Conservation (phyloP, 345 rosid species). For the Firmiana major region DNA sequence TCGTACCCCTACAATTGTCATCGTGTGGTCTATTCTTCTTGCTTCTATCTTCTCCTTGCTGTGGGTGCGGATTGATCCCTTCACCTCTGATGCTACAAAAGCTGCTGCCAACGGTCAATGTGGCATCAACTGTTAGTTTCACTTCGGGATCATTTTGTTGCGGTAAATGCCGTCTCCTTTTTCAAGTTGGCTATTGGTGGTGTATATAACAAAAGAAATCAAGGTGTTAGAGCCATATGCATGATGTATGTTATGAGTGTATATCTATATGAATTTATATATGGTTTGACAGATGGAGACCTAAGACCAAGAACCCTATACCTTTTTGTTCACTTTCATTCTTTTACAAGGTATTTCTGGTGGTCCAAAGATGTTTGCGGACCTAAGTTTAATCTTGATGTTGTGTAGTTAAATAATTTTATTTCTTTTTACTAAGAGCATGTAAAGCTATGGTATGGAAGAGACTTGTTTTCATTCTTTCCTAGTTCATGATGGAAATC, state of each 20-base stretch:
- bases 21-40: slow-evolving; percentile 95
- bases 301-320: not conserved
- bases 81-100: slow-evolving; percentile 45
- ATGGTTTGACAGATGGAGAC: not conserved
- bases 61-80: slow-evolving; percentile 97
- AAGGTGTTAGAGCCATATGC: not conserved
- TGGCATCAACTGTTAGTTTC: slow-evolving; percentile 53
- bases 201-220: slow-evolving; percentile 27
- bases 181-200: not conserved
- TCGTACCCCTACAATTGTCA: slow-evolving; percentile 95
- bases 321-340: not conserved
- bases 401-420: not conserved
- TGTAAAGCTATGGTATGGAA: not conserved
- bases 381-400: not conserved
- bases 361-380: not conserved
- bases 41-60: slow-evolving; percentile 98
- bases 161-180: slow-evolving; percentile 6
- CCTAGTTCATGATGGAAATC: not conserved
- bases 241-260: not conserved
- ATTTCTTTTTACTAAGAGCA: not conserved
- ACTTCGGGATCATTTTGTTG: not conserved
- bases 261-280: not conserved
- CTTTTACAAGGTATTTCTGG: not conserved
- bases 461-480: not conserved
- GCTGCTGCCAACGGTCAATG: slow-evolving; percentile 64